A percentile compares a stretch with the other conserved stretches of the same genome.
Conservation (phyloP, 106 monocot species). For the Cymbidium sinense region DNA sequence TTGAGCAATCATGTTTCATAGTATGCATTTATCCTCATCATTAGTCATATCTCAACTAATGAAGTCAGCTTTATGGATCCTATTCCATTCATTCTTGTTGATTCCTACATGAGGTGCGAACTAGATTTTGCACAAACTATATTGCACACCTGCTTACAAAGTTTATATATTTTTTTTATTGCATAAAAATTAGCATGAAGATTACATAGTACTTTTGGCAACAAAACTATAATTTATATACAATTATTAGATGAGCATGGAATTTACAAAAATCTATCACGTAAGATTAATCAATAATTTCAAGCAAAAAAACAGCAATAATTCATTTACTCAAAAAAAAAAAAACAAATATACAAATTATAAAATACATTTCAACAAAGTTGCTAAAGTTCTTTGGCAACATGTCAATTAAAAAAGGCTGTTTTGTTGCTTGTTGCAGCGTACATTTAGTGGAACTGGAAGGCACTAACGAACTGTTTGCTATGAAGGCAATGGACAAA, state of each 20-base stretch:
- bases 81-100: no score
- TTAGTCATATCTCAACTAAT: background rate
- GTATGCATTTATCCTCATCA: background rate
- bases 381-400: background rate
- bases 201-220: background rate
- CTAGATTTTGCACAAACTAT: background rate
- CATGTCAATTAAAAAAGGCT: background rate
- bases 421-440: constrained; percentile 31
- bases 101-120: no score
- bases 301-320: background rate
- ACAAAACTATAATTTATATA: background rate
- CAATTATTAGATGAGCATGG: background rate
- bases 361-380: background rate
- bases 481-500: constrained; percentile 99
- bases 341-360: background rate
- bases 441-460: constrained; percentile 92
- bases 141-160: background rate
- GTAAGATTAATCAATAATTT: background rate
- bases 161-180: background rate
- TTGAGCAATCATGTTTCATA: background rate
- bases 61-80: background rate
- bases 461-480: constrained; percentile 81
- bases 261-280: background rate
- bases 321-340: background rate
- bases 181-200: background rate